Evolutionary conservation across 495 filamentous ascomycete species (phyloP).

Genomic region (Penicillium samsonianum): DNA sequence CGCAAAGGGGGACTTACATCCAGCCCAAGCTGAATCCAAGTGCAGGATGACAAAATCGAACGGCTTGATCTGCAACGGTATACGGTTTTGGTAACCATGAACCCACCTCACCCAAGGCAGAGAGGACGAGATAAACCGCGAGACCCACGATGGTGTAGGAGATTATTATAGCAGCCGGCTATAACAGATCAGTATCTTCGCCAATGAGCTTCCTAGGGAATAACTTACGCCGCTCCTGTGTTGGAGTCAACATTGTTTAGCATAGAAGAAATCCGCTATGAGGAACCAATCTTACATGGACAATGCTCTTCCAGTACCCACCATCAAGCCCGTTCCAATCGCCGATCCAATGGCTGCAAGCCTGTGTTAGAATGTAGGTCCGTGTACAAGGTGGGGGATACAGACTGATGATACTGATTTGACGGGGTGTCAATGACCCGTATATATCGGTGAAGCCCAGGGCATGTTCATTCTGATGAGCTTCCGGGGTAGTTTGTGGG

Average conservation of each 20-base stretch:
- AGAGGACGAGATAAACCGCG: slow-evolving; percentile 61
- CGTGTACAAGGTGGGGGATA: background rate
- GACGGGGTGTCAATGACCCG: slow-evolving; percentile 62
- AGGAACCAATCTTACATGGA: slow-evolving; percentile 52
- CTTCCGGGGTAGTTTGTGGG: background rate
- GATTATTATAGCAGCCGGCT: slow-evolving; percentile 62
- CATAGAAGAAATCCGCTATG: slow-evolving; percentile 14
- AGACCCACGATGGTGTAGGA: slow-evolving; percentile 63
- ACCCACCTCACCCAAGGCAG: slow-evolving; percentile 64
- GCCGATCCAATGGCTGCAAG: slow-evolving; percentile 72
- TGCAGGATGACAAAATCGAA: slow-evolving; percentile 61
- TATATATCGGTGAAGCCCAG: slow-evolving; percentile 44
- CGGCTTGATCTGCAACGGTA: slow-evolving; percentile 62
- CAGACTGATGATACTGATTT: slow-evolving; percentile 70
- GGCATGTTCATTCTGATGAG: slow-evolving; percentile 6
- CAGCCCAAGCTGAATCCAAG: slow-evolving; percentile 64
- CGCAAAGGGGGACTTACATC: slow-evolving; percentile 33
- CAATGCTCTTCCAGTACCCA: slow-evolving; percentile 62
- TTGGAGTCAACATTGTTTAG: background rate
- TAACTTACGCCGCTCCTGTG: slow-evolving; percentile 38
- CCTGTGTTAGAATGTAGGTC: slow-evolving; percentile 10
- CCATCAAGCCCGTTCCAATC: slow-evolving; percentile 71
- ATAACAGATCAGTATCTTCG: slow-evolving; percentile 11
- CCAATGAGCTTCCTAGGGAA: background rate
- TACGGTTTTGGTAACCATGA: slow-evolving; percentile 57